Percentiles rank a stretch among this genome's conserved stretches.
Evolutionary conservation across 345 rosid genomes (phyloP).

Genomic region (Melaleuca alternifolia): DNA sequence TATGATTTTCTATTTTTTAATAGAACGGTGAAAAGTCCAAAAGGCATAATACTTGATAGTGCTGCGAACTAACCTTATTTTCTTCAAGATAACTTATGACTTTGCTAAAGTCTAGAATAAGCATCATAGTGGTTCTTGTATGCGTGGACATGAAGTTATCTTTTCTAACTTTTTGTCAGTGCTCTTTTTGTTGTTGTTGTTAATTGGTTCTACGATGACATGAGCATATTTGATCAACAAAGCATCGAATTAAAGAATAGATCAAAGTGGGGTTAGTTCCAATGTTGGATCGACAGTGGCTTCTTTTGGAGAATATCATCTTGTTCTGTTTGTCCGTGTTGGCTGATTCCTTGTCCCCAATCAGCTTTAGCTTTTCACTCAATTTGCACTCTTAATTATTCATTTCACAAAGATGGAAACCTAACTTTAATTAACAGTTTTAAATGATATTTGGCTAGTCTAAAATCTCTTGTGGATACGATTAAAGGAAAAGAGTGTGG

Average conservation of each 20-base stretch:
- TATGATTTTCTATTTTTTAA: not conserved
- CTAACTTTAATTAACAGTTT: not conserved
- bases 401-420: not conserved
- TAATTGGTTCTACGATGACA: not conserved
- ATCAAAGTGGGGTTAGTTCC: not conserved
- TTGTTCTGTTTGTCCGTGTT: not conserved
- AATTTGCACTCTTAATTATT: not conserved
- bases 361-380: not conserved
- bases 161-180: not conserved
- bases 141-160: not conserved
- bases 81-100: not conserved
- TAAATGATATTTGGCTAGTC: not conserved
- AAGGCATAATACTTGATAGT: not conserved
- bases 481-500: not conserved
- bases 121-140: not conserved
- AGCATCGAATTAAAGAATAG: not conserved
- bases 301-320: not conserved
- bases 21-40: not conserved
- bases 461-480: not conserved
- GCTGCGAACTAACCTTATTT: not conserved
- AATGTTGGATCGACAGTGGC: not conserved
- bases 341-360: not conserved
- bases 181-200: not conserved
- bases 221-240: not conserved
- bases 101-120: not conserved